Percentiles rank a stretch among this genome's conserved stretches.
Conservation (phyloP, 2,329 filamentous ascomycete genomes). For the Pyrenophora graminea region DNA sequence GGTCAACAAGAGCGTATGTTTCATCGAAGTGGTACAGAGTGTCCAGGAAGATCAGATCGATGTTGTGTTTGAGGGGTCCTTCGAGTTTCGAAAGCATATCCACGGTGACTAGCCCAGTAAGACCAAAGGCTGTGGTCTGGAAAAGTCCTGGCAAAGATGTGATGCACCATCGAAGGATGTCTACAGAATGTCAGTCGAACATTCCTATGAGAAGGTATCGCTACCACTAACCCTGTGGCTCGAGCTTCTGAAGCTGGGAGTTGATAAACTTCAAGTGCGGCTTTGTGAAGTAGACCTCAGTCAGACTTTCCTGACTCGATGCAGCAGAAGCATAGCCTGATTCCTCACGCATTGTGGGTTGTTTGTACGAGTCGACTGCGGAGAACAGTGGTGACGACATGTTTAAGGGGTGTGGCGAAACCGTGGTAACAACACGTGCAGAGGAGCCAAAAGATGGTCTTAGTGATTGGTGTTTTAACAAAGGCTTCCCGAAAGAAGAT, state of each 20-base stretch:
- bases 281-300: constrained; percentile 82
- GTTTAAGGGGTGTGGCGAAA: constrained; percentile 10
- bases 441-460: constrained; percentile 15
- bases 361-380: constrained; percentile 30
- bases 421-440: constrained; percentile 25
- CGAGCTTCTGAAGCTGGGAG: constrained; percentile 81
- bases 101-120: constrained; percentile 58
- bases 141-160: constrained; percentile 85
- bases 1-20: constrained; percentile 60
- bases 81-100: constrained; percentile 74
- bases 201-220: neutral
- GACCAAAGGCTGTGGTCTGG: constrained; percentile 57
- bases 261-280: constrained; percentile 91
- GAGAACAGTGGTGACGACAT: constrained; percentile 40
- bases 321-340: constrained; percentile 82
- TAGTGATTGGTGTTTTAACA: constrained; percentile 17
- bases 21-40: constrained; percentile 59
- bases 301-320: constrained; percentile 66
- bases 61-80: constrained; percentile 60
- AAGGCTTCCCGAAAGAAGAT: constrained; percentile 24
- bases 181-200: constrained; percentile 49
- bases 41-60: constrained; percentile 60
- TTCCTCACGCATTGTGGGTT: constrained; percentile 57
- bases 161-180: constrained; percentile 90
- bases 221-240: constrained; percentile 67